Evolutionary conservation across 129 eudicot species (phyloP).

Genomic region (Artemisia argyi): DNA sequence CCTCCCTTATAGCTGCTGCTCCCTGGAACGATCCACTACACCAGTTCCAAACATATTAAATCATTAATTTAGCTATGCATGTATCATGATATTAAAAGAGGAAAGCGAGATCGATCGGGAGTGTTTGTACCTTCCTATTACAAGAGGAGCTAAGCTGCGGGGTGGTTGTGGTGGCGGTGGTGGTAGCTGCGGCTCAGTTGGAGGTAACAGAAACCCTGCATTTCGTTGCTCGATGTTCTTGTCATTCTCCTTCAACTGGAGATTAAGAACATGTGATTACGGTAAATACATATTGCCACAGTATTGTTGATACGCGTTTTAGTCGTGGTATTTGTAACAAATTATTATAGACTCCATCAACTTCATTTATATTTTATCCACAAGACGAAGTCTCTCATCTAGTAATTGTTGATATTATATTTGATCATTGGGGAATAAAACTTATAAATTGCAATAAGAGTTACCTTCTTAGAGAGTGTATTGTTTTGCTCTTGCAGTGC

Average conservation of each 20-base stretch:
- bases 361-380: background rate
- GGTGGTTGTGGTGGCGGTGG: constrained; percentile 29
- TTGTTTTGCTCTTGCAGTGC: constrained; percentile 67
- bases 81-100: background rate
- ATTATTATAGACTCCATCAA: too few species aligned
- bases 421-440: background rate
- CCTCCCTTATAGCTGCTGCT: constrained; percentile 15
- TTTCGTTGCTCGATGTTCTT: constrained; percentile 24
- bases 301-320: background rate
- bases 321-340: background rate
- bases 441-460: background rate
- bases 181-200: background rate
- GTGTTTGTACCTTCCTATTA: constrained; percentile 29
- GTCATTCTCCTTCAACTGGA: constrained; percentile 31
- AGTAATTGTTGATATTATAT: too few species aligned
- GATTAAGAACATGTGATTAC: constrained; percentile 6
- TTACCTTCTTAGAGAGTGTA: constrained; percentile 39
- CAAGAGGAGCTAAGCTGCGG: constrained; percentile 9
- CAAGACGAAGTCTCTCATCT: too few species aligned
- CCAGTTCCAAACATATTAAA: background rate
- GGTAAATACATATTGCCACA: background rate
- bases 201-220: constrained; percentile 24
- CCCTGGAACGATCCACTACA: constrained; percentile 32
- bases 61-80: background rate
- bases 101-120: background rate